phyloP scores from a whole-genome alignment of 371 early-diverging fungal genomes.

The Mortierella sp. region DNA sequence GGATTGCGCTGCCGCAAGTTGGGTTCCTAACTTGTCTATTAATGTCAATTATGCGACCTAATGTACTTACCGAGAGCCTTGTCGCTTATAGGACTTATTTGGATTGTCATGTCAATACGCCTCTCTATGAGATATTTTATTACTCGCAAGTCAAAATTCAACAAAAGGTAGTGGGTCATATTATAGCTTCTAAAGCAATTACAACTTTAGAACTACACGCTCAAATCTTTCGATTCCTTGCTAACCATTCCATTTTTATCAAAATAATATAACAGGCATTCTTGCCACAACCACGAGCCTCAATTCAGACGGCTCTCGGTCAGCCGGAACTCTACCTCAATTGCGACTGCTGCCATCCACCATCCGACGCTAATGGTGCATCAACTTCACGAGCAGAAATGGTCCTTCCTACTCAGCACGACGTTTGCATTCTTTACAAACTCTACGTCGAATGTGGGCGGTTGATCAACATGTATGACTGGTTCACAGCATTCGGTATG shows the following conservation, averaged over 20 bases:
- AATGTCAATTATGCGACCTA: no score
- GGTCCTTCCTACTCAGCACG: constrained; percentile 75
- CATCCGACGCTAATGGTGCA: constrained; percentile 27
- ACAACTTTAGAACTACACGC: no score
- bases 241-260: neutral
- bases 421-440: constrained; percentile 87
- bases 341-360: constrained; percentile 76
- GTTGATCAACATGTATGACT: constrained; percentile 94
- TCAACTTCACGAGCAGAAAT: constrained; percentile 56
- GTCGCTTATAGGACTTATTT: constrained; percentile 59
- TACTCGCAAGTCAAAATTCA: constrained; percentile 77
- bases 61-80: no score
- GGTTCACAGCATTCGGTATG: constrained; percentile 86
- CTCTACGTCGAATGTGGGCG: constrained; percentile 93
- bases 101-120: constrained; percentile 65
- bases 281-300: constrained; percentile 85
- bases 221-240: neutral
- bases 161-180: constrained; percentile 81
- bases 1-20: neutral
- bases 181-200: no score
- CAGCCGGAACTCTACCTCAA: constrained; percentile 81
- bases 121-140: constrained; percentile 82
- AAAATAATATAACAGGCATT: constrained; percentile 68
- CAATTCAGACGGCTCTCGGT: constrained; percentile 86
- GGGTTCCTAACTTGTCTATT: neutral